These are phyloP conservation scores for Puccinia hordei DNA, from an alignment of 1,284 basidiomycete species.

Conservation along the genomic window DNA sequence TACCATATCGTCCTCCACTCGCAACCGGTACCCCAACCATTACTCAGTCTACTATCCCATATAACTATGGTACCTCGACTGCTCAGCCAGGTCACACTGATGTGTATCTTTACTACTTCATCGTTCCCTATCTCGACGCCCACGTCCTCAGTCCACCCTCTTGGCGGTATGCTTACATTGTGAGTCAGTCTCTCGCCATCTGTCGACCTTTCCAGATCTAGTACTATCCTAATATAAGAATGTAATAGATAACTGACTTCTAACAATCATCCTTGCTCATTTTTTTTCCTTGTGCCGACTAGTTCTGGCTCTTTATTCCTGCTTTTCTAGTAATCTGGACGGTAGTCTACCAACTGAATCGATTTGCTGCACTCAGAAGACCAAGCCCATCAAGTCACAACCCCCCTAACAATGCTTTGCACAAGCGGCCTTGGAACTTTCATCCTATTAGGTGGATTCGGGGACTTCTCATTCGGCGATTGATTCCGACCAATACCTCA, in stretches of 20 bases:
- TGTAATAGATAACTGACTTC: too few relatives aligned
- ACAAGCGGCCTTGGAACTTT: background rate
- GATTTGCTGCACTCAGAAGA: background rate
- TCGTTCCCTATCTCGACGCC: slow-evolving; percentile 58
- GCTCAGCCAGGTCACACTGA: slow-evolving; percentile 46
- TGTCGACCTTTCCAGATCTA: too few relatives aligned
- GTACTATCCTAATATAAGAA: too few relatives aligned
- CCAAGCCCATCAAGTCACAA: background rate
- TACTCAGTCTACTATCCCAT: background rate
- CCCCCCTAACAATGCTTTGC: background rate
- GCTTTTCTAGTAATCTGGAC: slow-evolving; percentile 23
- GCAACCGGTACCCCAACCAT: slow-evolving; percentile 37
- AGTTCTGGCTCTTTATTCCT: slow-evolving; percentile 46
- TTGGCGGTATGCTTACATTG: slow-evolving; percentile 61
- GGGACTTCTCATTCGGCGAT: slow-evolving; percentile 21
- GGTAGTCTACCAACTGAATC: slow-evolving; percentile 24
- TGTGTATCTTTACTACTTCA: slow-evolving; percentile 52
- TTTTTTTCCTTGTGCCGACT: background rate
- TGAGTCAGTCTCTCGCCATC: slow-evolving; percentile 46
- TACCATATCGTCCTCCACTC: slow-evolving; percentile 38
- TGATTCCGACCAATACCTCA: slow-evolving; percentile 3
- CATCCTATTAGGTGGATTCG: slow-evolving; percentile 23
- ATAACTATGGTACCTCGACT: slow-evolving; percentile 45
- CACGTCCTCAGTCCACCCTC: slow-evolving; percentile 60
- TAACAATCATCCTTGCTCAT: background rate